Conservation (phyloP, 1,284 basidiomycete genomes). For the Farysia itapuensis region DNA sequence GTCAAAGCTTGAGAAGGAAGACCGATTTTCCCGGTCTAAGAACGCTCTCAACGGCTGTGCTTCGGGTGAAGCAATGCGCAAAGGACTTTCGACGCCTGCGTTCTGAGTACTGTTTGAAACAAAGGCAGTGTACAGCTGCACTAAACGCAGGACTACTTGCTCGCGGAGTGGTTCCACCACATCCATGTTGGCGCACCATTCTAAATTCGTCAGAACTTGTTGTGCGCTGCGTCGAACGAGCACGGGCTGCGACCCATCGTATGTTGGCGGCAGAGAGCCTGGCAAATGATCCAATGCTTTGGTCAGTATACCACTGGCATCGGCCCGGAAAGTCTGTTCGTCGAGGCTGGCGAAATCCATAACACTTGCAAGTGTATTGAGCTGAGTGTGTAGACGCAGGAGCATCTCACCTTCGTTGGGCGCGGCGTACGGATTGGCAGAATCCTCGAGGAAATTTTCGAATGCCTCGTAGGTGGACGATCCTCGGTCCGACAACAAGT, state of each 20-base stretch:
- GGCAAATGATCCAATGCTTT: conserved; percentile 38
- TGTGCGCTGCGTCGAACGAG: conserved; percentile 27
- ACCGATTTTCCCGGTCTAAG: conserved; percentile 11
- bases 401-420: conserved; percentile 48
- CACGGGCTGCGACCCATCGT: conserved; percentile 19
- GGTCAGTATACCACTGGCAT: conserved; percentile 38
- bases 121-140: conserved; percentile 20
- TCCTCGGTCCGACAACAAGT: conserved; percentile 23
- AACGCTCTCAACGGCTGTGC: conserved; percentile 11
- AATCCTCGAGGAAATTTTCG: conserved; percentile 40
- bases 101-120: not conserved
- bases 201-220: conserved; percentile 35
- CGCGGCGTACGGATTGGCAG: conserved; percentile 16
- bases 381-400: conserved; percentile 49
- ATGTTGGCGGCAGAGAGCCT: conserved; percentile 13
- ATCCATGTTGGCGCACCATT: conserved; percentile 41
- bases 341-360: conserved; percentile 36
- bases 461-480: conserved; percentile 41
- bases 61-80: conserved; percentile 25
- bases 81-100: too few species aligned
- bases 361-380: conserved; percentile 42
- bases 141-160: conserved; percentile 21
- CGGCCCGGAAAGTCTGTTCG: conserved; percentile 39
- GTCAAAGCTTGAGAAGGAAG: conserved; percentile 17
- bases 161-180: conserved; percentile 29